Evolutionary conservation across 306 rosid species (phyloP).

Genomic region (Canavalia gladiata): DNA sequence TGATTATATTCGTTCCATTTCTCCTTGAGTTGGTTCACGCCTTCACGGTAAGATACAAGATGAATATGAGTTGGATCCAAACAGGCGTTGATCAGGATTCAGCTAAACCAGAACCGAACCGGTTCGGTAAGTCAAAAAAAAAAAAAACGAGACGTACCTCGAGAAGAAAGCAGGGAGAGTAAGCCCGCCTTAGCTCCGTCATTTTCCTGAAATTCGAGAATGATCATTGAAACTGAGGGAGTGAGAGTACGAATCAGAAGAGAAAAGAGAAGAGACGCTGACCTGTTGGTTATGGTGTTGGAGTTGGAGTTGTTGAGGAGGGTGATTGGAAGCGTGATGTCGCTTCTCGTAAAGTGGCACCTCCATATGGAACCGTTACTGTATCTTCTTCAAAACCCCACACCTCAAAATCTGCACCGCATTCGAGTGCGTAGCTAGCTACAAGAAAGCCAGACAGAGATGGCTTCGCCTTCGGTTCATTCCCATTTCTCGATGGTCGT

Average conservation of each 20-base stretch:
- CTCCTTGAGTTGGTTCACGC: constrained; percentile 75
- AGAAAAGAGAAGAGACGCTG: constrained; percentile 24
- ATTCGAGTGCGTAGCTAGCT: constrained; percentile 46
- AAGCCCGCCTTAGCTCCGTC: constrained; percentile 58
- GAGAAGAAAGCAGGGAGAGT: constrained; percentile 67
- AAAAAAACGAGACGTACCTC: constrained; percentile 56
- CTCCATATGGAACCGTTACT: constrained; percentile 61
- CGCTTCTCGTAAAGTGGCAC: constrained; percentile 77
- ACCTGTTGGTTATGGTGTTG: constrained; percentile 24
- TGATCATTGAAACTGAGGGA: neutral
- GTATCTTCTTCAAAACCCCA: constrained; percentile 54
- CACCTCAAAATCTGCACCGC: constrained; percentile 52
- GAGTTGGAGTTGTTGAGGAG: constrained; percentile 58
- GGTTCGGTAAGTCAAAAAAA: neutral
- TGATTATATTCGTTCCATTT: constrained; percentile 76
- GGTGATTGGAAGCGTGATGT: constrained; percentile 76
- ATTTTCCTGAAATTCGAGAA: constrained; percentile 55
- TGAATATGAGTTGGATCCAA: constrained; percentile 26
- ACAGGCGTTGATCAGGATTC: constrained; percentile 33
- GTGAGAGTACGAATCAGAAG: constrained; percentile 31
- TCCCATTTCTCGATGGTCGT: constrained; percentile 39
- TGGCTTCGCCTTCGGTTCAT: constrained; percentile 34
- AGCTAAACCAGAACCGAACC: neutral
- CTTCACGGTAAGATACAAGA: constrained; percentile 49
- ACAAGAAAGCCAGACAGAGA: neutral